These are phyloP conservation scores for Parathielavia hyrcaniae DNA, from an alignment of 495 filamentous ascomycete genomes.

Conservation along the genomic window DNA sequence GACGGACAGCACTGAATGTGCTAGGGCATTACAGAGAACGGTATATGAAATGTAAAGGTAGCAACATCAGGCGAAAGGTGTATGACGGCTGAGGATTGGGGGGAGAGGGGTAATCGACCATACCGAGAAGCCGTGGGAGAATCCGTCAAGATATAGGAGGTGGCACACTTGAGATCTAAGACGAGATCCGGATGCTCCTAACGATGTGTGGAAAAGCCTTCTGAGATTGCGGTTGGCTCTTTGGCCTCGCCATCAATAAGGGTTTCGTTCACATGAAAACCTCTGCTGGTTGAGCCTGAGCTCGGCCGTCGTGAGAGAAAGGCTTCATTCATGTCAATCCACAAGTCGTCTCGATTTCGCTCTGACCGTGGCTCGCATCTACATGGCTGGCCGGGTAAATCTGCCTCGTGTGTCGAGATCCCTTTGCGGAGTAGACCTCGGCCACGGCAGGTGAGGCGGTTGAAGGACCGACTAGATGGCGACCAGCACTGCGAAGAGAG, in stretches of 20 bases:
- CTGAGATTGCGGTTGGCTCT: constrained; percentile 14
- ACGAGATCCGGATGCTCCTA: constrained; percentile 14
- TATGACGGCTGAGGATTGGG: constrained; percentile 3
- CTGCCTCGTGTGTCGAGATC: constrained; percentile 35
- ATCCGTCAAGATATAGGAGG: constrained; percentile 28
- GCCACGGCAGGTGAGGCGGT: constrained; percentile 12
- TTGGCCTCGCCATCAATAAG: constrained; percentile 21
- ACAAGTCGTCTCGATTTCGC: constrained; percentile 26
- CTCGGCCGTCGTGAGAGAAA: constrained; percentile 12
- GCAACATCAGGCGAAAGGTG: constrained; percentile 19
- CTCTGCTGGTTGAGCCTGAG: constrained; percentile 12
- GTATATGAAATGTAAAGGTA: constrained; percentile 17
- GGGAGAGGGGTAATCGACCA: constrained; percentile 13
- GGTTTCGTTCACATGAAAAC: constrained; percentile 1
- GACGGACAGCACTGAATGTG: constrained; percentile 17
- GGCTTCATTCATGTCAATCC: constrained; percentile 13
- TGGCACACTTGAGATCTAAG: constrained; percentile 9
- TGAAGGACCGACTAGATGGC: constrained; percentile 14
- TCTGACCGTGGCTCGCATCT: constrained; percentile 23
- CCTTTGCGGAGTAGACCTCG: constrained; percentile 25
- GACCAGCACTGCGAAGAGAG: constrained; percentile 20
- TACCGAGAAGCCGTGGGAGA: constrained; percentile 19
- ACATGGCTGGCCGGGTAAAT: constrained; percentile 34
- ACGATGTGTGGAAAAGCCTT: constrained; percentile 11
- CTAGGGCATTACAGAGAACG: constrained; percentile 29